phyloP scores from a whole-genome alignment of 768 basidiomycete species.

The Pisolithus orientalis region DNA sequence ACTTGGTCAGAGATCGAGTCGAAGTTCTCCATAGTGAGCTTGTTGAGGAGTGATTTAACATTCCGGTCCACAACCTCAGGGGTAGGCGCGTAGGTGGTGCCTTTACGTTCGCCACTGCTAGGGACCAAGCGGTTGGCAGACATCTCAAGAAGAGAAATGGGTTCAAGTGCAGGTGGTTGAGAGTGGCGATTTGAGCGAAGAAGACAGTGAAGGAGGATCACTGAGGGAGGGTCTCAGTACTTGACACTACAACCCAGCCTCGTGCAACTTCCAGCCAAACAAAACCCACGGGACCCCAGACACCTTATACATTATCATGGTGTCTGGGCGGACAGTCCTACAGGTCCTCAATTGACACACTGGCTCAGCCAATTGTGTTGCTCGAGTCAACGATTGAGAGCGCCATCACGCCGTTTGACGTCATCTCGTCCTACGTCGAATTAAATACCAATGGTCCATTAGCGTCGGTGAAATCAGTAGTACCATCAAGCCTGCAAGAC shows the following conservation, averaged over 20 bases:
- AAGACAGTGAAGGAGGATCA: neutral
- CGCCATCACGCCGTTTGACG: neutral
- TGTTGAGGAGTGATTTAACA: conserved; percentile 88
- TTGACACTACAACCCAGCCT: conserved; percentile 14
- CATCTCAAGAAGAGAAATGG: conserved; percentile 6
- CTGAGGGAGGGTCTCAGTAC: too few relatives aligned
- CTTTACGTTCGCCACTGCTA: conserved; percentile 35
- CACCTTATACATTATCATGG: conserved; percentile 6
- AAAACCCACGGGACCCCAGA: conserved; percentile 21
- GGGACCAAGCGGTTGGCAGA: conserved; percentile 83
- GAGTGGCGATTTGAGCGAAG: conserved; percentile 27
- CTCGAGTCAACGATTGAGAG: too few relatives aligned
- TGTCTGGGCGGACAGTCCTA: too few relatives aligned
- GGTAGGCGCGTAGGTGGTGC: conserved; percentile 50
- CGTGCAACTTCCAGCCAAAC: conserved; percentile 29
- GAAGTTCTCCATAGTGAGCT: conserved; percentile 95
- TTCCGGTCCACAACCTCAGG: conserved; percentile 89
- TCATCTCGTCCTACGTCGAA: neutral
- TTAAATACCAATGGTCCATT: too few relatives aligned
- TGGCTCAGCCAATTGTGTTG: conserved; percentile 9
- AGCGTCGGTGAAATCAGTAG: too few relatives aligned
- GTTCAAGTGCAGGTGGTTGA: conserved; percentile 22
- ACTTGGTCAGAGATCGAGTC: conserved; percentile 95
- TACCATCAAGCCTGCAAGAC: too few relatives aligned
- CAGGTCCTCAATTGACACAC: too few relatives aligned